Evolutionary conservation across 2,329 filamentous ascomycete species (phyloP).

Genomic region (Zymoseptoria pseudotritici): DNA sequence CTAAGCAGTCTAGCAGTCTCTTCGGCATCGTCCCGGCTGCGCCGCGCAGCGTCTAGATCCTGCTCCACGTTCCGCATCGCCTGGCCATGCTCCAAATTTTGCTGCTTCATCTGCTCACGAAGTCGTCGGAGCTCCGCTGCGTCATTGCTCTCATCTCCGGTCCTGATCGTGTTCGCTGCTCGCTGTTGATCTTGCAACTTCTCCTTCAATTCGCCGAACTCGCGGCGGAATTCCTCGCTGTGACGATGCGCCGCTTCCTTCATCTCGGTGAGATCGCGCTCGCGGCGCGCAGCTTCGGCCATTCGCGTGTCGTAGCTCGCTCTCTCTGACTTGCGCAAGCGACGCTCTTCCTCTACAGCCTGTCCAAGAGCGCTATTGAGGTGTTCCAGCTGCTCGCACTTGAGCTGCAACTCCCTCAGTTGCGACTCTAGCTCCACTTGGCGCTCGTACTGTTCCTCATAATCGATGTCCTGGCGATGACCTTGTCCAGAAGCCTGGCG

Average conservation of each 20-base stretch:
- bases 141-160: conserved; percentile 8
- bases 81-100: conserved; percentile 9
- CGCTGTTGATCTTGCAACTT: conserved; percentile 9
- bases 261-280: conserved; percentile 19
- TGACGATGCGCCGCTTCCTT: conserved; percentile 19
- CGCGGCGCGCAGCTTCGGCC: conserved; percentile 15
- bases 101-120: conserved; percentile 14
- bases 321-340: conserved; percentile 16
- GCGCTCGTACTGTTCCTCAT: neutral
- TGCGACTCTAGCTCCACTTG: conserved; percentile 15
- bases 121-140: conserved; percentile 15
- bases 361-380: conserved; percentile 20
- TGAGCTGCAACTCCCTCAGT: conserved; percentile 18
- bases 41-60: conserved; percentile 18
- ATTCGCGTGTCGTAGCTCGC: conserved; percentile 12
- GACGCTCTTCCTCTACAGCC: conserved; percentile 21
- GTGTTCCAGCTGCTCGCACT: conserved; percentile 22
- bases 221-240: conserved; percentile 17
- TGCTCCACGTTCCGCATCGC: conserved; percentile 14
- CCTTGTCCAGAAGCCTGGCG: conserved; percentile 7
- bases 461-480: conserved; percentile 8
- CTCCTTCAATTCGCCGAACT: conserved; percentile 17
- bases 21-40: conserved; percentile 16
- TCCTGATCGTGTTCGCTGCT: conserved; percentile 5
- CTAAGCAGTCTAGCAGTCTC: conserved; percentile 13